Base-by-base conservation (phyloP, 2,329 filamentous ascomycete species). In the Esteya vermicola region DNA sequence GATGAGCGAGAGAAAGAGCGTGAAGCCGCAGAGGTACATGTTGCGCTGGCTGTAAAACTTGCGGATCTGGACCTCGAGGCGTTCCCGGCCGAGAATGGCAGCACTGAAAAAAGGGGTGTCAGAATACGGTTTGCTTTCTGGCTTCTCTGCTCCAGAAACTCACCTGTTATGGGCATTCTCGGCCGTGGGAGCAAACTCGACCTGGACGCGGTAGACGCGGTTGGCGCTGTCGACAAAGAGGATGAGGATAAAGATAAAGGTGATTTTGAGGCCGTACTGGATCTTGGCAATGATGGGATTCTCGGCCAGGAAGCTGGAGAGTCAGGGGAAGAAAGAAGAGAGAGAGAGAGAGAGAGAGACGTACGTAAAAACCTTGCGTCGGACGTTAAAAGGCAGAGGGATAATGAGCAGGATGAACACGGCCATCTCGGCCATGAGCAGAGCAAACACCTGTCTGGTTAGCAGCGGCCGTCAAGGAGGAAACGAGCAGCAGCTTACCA, bases 41-140 rank as follows among this genome's bases (percentile, higher is more conserved):
- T 98, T 98, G 63, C 91, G 88, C 70, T 98, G 89, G 46, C 88
- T 94, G 75, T 98, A 98, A 72, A 98, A 98, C 67, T 98, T 98
- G 73, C 91, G 86, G 49, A 91, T 89, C 64, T 98, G 91, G 39
- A 96, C 89, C 66, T 98, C 91, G 75, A 93, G 86, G 48, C 91
- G 89, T 60, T 96, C 91, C 57, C 85, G 81, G 48, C 91, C 89
- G 53, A 95, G 77, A 44, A 88, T 78, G 38, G 78, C 75, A 56
- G 81, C 62, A 42, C 62, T 67, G 50, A 10, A 5, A 21, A 18
- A 14, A 8, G 14, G n/a, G 22, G 20, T 4, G 14, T 26, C 4
- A 33, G 18, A 18, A 16, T 4, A 21, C 22, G 19, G 3, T 4
- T n/a, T n/a, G n/a, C n/a, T n/a, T n/a, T n/a, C n/a, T n/a, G n/a